Evolutionary conservation across 176 grass and related monocot species (phyloP).

Genomic region (Oryza coarctata): DNA sequence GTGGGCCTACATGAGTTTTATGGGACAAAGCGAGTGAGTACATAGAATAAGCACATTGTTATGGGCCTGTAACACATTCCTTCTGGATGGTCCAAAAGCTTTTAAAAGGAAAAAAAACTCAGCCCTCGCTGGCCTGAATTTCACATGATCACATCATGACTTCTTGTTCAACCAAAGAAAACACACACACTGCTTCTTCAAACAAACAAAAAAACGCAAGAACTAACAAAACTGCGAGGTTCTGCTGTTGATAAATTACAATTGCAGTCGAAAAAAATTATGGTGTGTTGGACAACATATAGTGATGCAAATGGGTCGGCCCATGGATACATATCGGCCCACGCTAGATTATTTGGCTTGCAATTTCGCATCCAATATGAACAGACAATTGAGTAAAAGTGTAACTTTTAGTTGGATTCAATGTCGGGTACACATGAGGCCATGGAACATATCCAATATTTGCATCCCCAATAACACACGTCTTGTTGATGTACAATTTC

Average conservation of each 20-base stretch:
- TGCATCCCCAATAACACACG: neutral
- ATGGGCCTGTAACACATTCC: slow-evolving; percentile 12
- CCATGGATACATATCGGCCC: too few relatives aligned
- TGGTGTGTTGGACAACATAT: neutral
- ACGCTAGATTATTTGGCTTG: neutral
- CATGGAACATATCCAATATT: neutral
- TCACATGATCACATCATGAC: neutral
- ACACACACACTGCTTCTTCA: too few relatives aligned
- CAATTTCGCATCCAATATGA: neutral
- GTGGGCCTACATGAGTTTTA: too few relatives aligned
- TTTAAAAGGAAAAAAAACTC: neutral
- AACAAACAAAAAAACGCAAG: neutral
- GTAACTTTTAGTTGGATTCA: too few relatives aligned
- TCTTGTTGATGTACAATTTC: neutral
- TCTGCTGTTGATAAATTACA: neutral
- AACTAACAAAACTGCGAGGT: neutral
- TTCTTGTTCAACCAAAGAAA: neutral
- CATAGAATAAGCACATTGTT: too few relatives aligned
- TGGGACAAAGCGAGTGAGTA: too few relatives aligned
- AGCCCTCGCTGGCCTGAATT: neutral
- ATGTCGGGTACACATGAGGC: neutral
- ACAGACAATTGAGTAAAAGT: neutral
- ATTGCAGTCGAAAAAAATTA: neutral
- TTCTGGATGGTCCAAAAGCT: neutral
- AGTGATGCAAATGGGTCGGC: neutral